These are phyloP conservation scores for Stephanodiscus triporus DNA, from an alignment of 108 stramenopile genomes.

Conservation along the genomic window DNA sequence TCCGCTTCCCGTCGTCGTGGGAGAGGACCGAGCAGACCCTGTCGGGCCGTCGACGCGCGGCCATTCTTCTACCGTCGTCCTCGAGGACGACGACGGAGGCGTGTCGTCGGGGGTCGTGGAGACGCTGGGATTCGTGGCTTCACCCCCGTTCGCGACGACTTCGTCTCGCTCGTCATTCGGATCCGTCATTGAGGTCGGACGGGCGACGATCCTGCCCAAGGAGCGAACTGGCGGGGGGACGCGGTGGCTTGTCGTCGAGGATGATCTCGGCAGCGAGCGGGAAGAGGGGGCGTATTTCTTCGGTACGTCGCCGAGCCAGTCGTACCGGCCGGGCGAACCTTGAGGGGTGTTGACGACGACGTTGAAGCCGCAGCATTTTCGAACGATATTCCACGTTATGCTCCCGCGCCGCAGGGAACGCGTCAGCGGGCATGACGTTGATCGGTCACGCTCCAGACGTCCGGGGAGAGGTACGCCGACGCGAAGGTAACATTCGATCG, in stretches of 20 bases:
- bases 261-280: conserved; percentile 70
- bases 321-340: conserved; percentile 23
- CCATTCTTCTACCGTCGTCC: conserved; percentile 56
- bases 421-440: conserved; percentile 68
- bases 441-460: conserved; percentile 73
- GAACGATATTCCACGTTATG: conserved; percentile 72
- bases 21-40: conserved; percentile 56
- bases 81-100: conserved; percentile 40
- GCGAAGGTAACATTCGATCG: conserved; percentile 64
- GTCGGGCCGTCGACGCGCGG: conserved; percentile 68
- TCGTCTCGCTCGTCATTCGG: conserved; percentile 79
- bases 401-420: conserved; percentile 42
- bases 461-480: conserved; percentile 59
- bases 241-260: conserved; percentile 48
- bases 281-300: conserved; percentile 75
- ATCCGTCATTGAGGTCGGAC: conserved; percentile 70
- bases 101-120: conserved; percentile 40
- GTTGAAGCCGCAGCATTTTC: conserved; percentile 62
- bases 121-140: conserved; percentile 69
- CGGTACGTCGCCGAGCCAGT: conserved; percentile 52
- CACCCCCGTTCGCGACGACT: conserved; percentile 86
- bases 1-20: conserved; percentile 63
- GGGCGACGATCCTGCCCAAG: conserved; percentile 85
- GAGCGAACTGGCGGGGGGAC: conserved; percentile 50
- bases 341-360: conserved; percentile 19